Evolutionary conservation across 352 stramenopile genomes (phyloP).

Genomic region (Phytophthora aleatoria): DNA sequence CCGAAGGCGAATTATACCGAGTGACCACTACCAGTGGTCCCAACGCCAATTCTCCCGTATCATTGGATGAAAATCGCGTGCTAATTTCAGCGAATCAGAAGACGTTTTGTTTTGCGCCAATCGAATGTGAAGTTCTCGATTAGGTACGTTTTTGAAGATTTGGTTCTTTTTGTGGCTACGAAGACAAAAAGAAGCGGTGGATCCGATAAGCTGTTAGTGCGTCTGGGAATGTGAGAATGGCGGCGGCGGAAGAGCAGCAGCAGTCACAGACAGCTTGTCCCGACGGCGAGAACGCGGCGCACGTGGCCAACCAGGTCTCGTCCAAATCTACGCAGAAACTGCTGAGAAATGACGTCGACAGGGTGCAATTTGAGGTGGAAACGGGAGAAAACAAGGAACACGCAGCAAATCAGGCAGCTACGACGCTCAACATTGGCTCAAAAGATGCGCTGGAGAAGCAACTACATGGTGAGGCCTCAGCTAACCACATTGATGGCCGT

Average conservation of each 20-base stretch:
- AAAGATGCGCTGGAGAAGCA: slow-evolving; percentile 1
- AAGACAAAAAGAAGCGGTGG: slow-evolving; percentile 20
- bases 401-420: not conserved
- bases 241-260: slow-evolving; percentile 21
- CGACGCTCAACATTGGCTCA: not conserved
- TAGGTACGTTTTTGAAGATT: slow-evolving; percentile 22
- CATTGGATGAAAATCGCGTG: slow-evolving; percentile 5
- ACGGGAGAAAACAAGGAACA: slow-evolving; percentile 16
- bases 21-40: slow-evolving; percentile 19
- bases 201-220: not conserved
- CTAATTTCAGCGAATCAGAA: slow-evolving; percentile 13
- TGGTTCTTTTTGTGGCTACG: slow-evolving; percentile 7
- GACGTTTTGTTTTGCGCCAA: slow-evolving; percentile 8
- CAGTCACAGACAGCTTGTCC: not conserved
- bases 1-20: slow-evolving; percentile 24
- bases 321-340: slow-evolving; percentile 15
- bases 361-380: slow-evolving; percentile 3
- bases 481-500: slow-evolving; percentile 1
- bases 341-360: slow-evolving; percentile 14
- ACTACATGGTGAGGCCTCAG: slow-evolving; percentile 1
- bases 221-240: slow-evolving; percentile 31
- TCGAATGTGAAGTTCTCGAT: not conserved
- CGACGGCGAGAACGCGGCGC: slow-evolving; percentile 16
- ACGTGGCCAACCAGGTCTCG: slow-evolving; percentile 18
- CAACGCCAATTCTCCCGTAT: not conserved